Base-by-base conservation (phyloP, 805 yeast species). In the Danielia reshetovae region DNA sequence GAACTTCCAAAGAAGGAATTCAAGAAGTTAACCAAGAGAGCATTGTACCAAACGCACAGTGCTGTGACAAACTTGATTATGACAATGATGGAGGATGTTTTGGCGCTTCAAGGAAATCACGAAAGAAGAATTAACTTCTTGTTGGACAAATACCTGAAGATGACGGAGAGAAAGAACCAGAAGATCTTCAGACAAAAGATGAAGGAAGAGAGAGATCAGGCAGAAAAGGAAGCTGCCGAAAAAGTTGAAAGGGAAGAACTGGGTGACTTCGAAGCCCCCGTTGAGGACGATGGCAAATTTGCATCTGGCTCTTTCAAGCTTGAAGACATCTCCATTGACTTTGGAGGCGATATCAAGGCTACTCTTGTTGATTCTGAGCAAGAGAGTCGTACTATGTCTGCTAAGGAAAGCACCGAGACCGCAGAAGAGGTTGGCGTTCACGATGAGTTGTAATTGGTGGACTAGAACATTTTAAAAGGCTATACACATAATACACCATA, bases 171-270 rank as follows among this genome's bases (percentile, higher is more conserved):
- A 45, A 58, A 55, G 35, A 38, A 39, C 9, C 59, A 57, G 36
- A 59, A 55, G 38, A 66, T 62, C 36, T 44, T 49, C 25, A 60
- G 62, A 43, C 55, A 55, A 27, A 56, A 57, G 44, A 39, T 58
- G 36, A 65, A 55, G 38, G 51, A 57, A 32, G 54, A 45, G 25
- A 47, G 50, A 29, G 42, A 45, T 35, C 46, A 47, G 23, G 50
- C 48, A 24, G 46, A 51, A 32, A 48, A 42, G 29, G 46, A 39
- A n/a, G 45, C 31, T 23, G 35, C 32, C 16, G 45, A 42, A 11
- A 19, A 19, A 9, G n/a, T n/a, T n/a, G n/a, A n/a, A n/a, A n/a
- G 38, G 10, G 35, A 23, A 4, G 34, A 25, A 13, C 42, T 27
- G 6, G 22, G 9, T 7, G 22, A 7, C 9, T 9, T 19, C 7